Evolutionary conservation across 345 rosid species (phyloP), one percentile per base, ranked within the genome.

Genomic region (Firmiana major): DNA sequence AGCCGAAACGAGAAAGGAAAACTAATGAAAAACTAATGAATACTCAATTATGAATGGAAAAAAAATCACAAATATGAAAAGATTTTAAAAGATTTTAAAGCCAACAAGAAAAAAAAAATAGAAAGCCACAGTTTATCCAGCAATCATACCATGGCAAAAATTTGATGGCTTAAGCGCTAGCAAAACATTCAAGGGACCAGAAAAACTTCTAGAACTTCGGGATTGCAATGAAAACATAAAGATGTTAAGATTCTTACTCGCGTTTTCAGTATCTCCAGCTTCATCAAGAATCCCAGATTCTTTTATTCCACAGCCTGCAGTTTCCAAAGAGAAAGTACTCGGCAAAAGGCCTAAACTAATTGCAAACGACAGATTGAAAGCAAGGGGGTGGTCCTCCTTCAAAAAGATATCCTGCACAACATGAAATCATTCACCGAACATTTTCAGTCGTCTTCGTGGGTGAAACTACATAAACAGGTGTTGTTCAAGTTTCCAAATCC

Each of bases 381-480:
- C 93, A 77, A 96, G 89, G 75, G 99, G 94, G 83, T 96, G 99
- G 86, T 93, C 93, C 88, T 96, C 99, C 81, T 86, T 84, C 87
- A 93, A 65, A 80, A 87, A 74, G 64, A 88, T 60, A 21, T 90
- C 97, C 99, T 96, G 92, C 81, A 86, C 48, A 83, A 73, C 51
- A 82, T 49, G 7, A 65, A 53, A 53, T 71, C 78, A 81, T 75
- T 77, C 66, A 58, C 76, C 76, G 57, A 36, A 46, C 3, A 68
- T 68, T 24, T 42, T 68, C 57, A 46, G 55, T 24, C 13, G 38
- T 22, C 57, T 45, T 46, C 75, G 10, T 24, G 45, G 7, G 58
- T 15, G 63, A 72, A 81, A 83, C 74, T 17, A 31, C 71, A 77
- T 75, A 57, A 79, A 73, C 24, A 54, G 42, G 24, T 63, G 45